Conservation (phyloP, 2,329 filamentous ascomycete species). For the Venturia carpophila region DNA sequence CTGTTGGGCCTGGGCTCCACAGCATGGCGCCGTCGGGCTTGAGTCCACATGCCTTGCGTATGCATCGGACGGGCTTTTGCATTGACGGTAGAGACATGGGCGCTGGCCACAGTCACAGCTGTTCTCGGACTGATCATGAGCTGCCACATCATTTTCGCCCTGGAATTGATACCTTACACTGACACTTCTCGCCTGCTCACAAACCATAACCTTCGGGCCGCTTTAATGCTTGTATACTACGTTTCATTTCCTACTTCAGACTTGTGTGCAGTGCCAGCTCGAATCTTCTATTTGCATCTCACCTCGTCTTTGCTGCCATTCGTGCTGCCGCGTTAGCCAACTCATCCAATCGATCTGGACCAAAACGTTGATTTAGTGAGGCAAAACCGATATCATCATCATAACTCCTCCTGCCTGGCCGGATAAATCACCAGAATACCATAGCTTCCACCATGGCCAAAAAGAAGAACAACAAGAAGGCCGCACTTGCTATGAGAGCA, state of each 20-base stretch:
- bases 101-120: not conserved
- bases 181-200: not conserved
- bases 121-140: constrained; percentile 4
- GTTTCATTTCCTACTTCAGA: constrained; percentile 6
- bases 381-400: constrained; percentile 1
- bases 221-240: not conserved
- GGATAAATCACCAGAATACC: not conserved
- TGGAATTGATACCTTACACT: not conserved
- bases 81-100: not conserved
- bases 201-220: not conserved
- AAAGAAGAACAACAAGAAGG: constrained; percentile 12
- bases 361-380: not conserved
- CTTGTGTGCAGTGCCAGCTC: constrained; percentile 10
- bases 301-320: constrained; percentile 1
- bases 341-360: not conserved
- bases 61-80: not conserved
- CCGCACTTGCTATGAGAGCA: constrained; percentile 4
- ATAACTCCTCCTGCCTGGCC: not conserved
- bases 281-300: not conserved
- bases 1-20: not conserved
- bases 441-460: constrained; percentile 6
- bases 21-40: not conserved
- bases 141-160: constrained; percentile 13
- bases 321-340: constrained; percentile 6
- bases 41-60: not conserved